Evolutionary conservation across 495 filamentous ascomycete genomes (phyloP).

Genomic region (Trichoderma asperelloides): DNA sequence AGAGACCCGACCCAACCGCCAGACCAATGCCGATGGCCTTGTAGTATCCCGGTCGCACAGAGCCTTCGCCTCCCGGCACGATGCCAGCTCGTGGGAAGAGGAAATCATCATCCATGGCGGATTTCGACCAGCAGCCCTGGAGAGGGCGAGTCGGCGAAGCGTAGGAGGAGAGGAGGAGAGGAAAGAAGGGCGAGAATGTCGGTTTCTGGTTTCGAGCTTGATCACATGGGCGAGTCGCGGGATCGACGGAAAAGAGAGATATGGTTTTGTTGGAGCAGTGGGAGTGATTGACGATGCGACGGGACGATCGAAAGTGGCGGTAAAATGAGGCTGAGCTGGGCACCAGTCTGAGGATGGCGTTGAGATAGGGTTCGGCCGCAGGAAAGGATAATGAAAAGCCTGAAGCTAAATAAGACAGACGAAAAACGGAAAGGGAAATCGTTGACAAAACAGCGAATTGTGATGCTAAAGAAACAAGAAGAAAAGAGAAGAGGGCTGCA

Average conservation of each 20-base stretch:
- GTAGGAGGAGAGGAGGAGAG: not conserved
- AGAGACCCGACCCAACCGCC: conserved; percentile 79
- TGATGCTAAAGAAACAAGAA: not conserved
- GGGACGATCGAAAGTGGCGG: conserved; percentile 1
- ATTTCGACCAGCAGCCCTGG: not conserved
- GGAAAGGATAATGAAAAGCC: not conserved
- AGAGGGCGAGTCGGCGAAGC: not conserved
- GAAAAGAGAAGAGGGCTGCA: not conserved
- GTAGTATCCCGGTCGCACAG: conserved; percentile 44
- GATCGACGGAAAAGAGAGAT: not conserved
- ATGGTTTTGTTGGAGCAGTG: not conserved
- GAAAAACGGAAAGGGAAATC: not conserved
- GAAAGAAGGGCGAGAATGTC: not conserved
- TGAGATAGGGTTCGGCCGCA: not conserved
- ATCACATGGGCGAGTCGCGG: not conserved
- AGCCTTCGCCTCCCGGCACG: conserved; percentile 12
- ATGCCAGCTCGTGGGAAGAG: not conserved
- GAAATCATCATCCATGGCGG: conserved; percentile 1
- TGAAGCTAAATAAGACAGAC: not conserved
- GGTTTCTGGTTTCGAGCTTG: not conserved
- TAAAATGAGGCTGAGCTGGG: not conserved
- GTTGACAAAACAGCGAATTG: not conserved
- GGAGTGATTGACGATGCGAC: not conserved
- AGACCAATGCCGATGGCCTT: conserved; percentile 84
- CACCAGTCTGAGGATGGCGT: not conserved